Evolutionary conservation across 2,329 filamentous ascomycete genomes (phyloP).

Genomic region (Paraphoma chrysanthemicola): DNA sequence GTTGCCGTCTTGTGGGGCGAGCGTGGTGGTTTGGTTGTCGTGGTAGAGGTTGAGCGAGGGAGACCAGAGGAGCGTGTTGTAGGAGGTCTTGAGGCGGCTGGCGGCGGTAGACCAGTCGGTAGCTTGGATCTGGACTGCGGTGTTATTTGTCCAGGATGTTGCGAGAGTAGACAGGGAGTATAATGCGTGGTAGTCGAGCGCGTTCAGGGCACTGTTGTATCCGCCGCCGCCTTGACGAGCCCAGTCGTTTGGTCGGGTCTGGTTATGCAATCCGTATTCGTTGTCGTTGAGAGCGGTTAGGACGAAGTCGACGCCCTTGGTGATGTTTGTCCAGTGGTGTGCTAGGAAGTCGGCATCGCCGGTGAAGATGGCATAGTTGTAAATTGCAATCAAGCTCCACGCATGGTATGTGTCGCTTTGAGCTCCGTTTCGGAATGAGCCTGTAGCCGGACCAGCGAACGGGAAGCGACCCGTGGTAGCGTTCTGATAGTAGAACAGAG

Average conservation of each 20-base stretch:
- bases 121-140: conserved; percentile 1
- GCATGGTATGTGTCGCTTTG: conserved; percentile 31
- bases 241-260: conserved; percentile 37
- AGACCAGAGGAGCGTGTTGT: conserved; percentile 20
- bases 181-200: conserved; percentile 41
- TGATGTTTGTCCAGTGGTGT: conserved; percentile 20
- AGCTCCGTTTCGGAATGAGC: conserved; percentile 6
- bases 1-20: conserved; percentile 34
- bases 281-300: conserved; percentile 9
- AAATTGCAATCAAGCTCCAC: conserved; percentile 28
- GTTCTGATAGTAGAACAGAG: conserved; percentile 28
- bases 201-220: conserved; percentile 43
- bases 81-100: conserved; percentile 8
- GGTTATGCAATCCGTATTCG: conserved; percentile 17
- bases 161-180: conserved; percentile 24
- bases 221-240: conserved; percentile 36
- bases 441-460: conserved; percentile 19
- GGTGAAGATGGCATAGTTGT: conserved; percentile 25
- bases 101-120: conserved; percentile 12
- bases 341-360: conserved; percentile 16
- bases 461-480: conserved; percentile 22
- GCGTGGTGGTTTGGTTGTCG: conserved; percentile 26
- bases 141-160: conserved; percentile 8
- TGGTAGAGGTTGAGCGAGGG: conserved; percentile 9
- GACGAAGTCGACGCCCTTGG: conserved; percentile 21